A percentile compares a stretch with the other conserved stretches of the same genome.
Evolutionary conservation across 805 yeast species (phyloP).

Genomic region (Wickerhamomyces silvicola): DNA sequence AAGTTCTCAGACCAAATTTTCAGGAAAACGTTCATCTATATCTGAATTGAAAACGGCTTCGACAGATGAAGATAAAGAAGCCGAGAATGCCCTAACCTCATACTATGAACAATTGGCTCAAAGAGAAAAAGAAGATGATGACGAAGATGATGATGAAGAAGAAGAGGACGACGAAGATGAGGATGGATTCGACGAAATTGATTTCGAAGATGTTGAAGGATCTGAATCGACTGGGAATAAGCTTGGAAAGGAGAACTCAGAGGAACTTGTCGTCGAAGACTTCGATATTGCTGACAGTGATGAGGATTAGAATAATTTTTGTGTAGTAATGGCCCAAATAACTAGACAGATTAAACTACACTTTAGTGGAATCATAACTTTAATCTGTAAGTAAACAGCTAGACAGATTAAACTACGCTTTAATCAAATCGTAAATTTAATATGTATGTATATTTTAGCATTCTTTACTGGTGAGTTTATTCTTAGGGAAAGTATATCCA

Average conservation of each 20-base stretch:
- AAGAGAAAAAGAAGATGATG: constrained; percentile 21
- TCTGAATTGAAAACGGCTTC: constrained; percentile 14
- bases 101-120: constrained; percentile 22
- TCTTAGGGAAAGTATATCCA: constrained; percentile 38
- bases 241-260: background rate
- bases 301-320: constrained; percentile 19
- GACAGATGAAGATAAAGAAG: constrained; percentile 17
- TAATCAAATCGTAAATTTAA: background rate
- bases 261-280: constrained; percentile 13
- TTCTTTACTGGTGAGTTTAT: constrained; percentile 25
- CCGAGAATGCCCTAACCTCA: constrained; percentile 21
- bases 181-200: constrained; percentile 68
- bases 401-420: background rate
- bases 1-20: constrained; percentile 4
- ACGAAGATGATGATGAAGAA: constrained; percentile 19
- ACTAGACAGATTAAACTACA: too few species aligned
- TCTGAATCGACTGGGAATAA: constrained; percentile 44
- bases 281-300: constrained; percentile 28
- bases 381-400: constrained; percentile 34
- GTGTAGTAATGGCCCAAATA: too few species aligned
- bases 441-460: background rate
- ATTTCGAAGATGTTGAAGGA: constrained; percentile 75
- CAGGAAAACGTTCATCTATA: constrained; percentile 9
- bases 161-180: constrained; percentile 28
- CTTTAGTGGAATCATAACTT: too few species aligned